Base-by-base conservation (phyloP, 78 protist species). In the Dictyostelium purpureum region DNA sequence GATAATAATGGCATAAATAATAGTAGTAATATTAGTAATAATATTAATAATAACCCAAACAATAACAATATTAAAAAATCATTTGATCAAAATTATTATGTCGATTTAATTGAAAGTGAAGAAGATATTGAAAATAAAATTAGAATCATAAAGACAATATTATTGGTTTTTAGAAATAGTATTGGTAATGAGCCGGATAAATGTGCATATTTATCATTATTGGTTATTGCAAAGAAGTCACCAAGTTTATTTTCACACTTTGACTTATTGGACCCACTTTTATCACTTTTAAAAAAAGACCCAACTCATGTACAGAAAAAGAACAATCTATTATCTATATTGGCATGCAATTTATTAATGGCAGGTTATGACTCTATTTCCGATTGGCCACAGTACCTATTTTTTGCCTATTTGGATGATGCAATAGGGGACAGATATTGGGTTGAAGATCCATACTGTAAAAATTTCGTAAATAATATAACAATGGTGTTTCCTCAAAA, bases 391-490 rank as follows among this genome's bases (percentile, higher is more conserved):
- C 35, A 47, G 4, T 49, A 43, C 9, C 18, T 85, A 21, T 73
- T 85, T n/a, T 45, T 21, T 24, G 82, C 75, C 0, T 85, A 74
- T 33, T 24, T 73, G 1, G 92, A 85, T 16, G 92, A 85, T 85
- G 80, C 82, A 16, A 59, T 85, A 18, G 80, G 73, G 4, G 92
- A 85, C 73, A 33, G 82, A 31, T 38, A 52, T 14, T 85, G 92
- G 92, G 92, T 85, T 4, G 92, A 85, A 5, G 92, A 85, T 73
- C 75, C 21, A 57, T 51, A 85, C 63, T 85, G 92, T 61, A 85
- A 85, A 73, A 6, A 26, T 2, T 85, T 85, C 57, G 70, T 67
- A 47, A n/a, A 21, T 51, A 61, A 38, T 47, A 73, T 85, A n/a
- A 18, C 51, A 35, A 28, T 65, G n/a, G 69, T 69, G 19, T 43